Evolutionary conservation across 306 rosid species (phyloP).

Genomic region (Casuarina cunninghamiana): DNA sequence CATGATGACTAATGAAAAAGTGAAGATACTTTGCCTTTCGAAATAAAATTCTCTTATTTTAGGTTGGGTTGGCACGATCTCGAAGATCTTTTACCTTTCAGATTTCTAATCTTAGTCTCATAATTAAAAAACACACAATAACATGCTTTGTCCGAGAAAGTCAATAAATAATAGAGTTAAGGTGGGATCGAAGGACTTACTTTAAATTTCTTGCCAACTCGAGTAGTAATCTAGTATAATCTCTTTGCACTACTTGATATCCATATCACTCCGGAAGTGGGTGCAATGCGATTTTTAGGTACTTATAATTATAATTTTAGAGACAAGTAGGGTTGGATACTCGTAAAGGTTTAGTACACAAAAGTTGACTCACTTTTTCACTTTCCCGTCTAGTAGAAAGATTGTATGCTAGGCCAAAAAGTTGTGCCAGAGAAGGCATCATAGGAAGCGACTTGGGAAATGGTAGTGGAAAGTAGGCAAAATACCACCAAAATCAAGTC

Average conservation of each 20-base stretch:
- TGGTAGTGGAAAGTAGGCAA: not conserved
- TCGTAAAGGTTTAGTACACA: not conserved
- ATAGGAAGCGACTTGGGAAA: not conserved
- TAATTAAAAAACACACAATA: too few relatives aligned
- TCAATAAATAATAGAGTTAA: too few relatives aligned
- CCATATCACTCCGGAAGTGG: not conserved
- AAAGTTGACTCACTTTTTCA: slow-evolving; percentile 3
- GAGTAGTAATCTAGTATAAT: too few relatives aligned
- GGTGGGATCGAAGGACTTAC: too few relatives aligned
- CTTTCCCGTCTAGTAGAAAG: not conserved
- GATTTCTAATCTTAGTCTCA: too few relatives aligned
- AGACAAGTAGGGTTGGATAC: not conserved
- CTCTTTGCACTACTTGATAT: not conserved
- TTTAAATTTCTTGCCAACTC: not conserved
- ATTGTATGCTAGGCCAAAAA: not conserved
- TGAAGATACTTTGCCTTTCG: too few relatives aligned
- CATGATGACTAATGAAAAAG: not conserved
- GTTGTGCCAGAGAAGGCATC: not conserved
- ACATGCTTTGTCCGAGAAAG: too few relatives aligned
- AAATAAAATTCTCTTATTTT: too few relatives aligned
- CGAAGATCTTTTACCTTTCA: too few relatives aligned
- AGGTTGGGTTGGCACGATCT: too few relatives aligned
- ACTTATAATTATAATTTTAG: not conserved
- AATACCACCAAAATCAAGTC: not conserved
- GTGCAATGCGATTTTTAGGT: not conserved